Evolutionary conservation across 2,329 filamentous ascomycete species (phyloP).

Genomic region (Magnaporthiopsis poae): DNA sequence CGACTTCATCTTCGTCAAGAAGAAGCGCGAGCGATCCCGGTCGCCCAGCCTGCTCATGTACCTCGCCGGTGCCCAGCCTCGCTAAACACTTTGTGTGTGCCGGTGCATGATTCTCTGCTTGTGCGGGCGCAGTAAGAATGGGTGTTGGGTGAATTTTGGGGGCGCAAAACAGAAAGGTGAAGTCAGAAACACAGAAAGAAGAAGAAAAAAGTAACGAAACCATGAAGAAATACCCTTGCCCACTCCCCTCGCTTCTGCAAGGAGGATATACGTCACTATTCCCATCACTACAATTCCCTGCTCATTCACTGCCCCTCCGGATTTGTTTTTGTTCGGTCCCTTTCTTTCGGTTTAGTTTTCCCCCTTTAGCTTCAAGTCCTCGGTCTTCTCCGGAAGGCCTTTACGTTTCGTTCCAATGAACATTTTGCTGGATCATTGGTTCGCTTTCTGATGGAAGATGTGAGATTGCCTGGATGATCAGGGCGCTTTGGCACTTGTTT

Average conservation of each 20-base stretch:
- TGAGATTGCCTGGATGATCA: background rate
- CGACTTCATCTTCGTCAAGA: slow-evolving; percentile 37
- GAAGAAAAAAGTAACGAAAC: background rate
- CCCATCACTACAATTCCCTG: too few relatives aligned
- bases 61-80: slow-evolving; percentile 36
- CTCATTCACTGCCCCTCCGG: background rate
- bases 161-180: background rate
- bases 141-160: background rate
- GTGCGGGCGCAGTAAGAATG: background rate
- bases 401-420: too few relatives aligned
- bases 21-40: slow-evolving; percentile 46
- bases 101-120: too few relatives aligned
- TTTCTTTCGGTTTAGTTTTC: background rate
- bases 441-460: too few relatives aligned
- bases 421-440: too few relatives aligned
- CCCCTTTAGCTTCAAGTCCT: background rate
- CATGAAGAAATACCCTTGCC: background rate
- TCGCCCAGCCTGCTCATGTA: slow-evolving; percentile 49
- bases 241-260: background rate
- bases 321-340: background rate
- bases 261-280: too few relatives aligned
- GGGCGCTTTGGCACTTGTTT: background rate
- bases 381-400: too few relatives aligned
- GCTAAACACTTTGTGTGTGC: background rate
- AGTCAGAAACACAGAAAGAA: background rate